Conservation (phyloP, 2,329 filamentous ascomycete genomes). For the Exophiala calicioides region DNA sequence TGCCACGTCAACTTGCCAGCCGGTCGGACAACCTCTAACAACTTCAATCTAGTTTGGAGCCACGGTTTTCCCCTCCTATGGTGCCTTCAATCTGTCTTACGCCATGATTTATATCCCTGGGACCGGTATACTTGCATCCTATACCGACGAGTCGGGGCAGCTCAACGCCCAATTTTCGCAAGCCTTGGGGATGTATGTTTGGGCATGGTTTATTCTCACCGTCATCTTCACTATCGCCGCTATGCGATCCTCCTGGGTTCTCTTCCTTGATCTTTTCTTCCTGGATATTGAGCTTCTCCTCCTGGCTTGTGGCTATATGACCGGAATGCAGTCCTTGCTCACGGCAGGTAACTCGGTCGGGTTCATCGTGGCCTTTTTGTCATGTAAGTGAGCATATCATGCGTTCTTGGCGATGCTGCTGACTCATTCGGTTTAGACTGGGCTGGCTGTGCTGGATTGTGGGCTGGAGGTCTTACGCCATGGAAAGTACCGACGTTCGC, state of each 20-base stretch:
- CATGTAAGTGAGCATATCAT: constrained; percentile 29
- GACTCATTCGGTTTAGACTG: constrained; percentile 21
- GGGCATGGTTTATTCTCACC: constrained; percentile 36
- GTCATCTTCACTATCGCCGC: constrained; percentile 33
- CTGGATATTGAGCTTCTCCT: constrained; percentile 32
- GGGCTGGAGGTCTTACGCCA: constrained; percentile 27
- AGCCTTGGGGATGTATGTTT: constrained; percentile 33
- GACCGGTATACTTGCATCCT: constrained; percentile 41
- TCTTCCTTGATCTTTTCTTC: constrained; percentile 31
- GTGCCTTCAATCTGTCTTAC: constrained; percentile 44
- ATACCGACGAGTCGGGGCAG: constrained; percentile 37
- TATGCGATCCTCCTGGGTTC: constrained; percentile 32
- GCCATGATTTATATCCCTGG: constrained; percentile 43
- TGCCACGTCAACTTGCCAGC: background rate
- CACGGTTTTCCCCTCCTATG: constrained; percentile 43
- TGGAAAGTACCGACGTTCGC: constrained; percentile 28
- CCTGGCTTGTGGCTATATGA: constrained; percentile 34
- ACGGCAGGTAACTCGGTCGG: constrained; percentile 31
- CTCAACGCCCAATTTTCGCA: constrained; percentile 31
- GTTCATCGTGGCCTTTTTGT: constrained; percentile 31
- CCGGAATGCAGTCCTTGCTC: constrained; percentile 21
- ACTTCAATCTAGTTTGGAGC: constrained; percentile 35
- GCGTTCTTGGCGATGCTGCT: background rate
- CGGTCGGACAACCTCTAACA: background rate
- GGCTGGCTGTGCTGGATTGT: constrained; percentile 31